Conservation (phyloP, 2,329 filamentous ascomycete genomes). For the Penicillium sp. region DNA sequence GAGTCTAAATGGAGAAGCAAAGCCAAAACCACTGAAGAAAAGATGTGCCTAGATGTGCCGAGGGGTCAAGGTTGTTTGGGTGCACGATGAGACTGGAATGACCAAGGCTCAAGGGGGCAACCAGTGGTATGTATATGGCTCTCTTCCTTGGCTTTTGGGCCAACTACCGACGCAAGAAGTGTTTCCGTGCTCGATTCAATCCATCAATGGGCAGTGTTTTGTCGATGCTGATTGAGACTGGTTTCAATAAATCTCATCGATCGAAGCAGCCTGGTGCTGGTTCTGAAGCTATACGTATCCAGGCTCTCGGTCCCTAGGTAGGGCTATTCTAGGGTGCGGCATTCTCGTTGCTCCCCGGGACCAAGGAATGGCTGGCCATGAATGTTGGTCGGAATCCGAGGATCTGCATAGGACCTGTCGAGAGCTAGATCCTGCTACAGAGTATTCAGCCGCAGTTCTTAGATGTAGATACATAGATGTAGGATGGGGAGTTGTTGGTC, state of each 20-base stretch:
- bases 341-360: constrained; percentile 20
- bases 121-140: constrained; percentile 22
- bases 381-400: constrained; percentile 25
- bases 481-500: neutral
- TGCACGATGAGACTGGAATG: constrained; percentile 25
- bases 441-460: no score
- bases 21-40: constrained; percentile 17
- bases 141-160: neutral
- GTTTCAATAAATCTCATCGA: neutral
- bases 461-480: no score
- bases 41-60: constrained; percentile 26
- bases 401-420: constrained; percentile 8
- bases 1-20: constrained; percentile 15
- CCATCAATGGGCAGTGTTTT: neutral
- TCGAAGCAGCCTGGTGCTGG: neutral
- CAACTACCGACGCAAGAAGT: neutral
- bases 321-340: constrained; percentile 16
- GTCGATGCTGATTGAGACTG: neutral
- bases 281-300: neutral
- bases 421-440: no score
- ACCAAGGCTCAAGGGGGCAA: constrained; percentile 22
- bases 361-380: constrained; percentile 23
- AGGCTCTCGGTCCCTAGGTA: neutral
- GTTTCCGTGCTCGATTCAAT: neutral
- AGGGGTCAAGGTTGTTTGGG: constrained; percentile 23